Percentiles rank a stretch among this genome's conserved stretches.
Conservation (phyloP, 1,284 basidiomycete species). For the Ustilago cynodontis region DNA sequence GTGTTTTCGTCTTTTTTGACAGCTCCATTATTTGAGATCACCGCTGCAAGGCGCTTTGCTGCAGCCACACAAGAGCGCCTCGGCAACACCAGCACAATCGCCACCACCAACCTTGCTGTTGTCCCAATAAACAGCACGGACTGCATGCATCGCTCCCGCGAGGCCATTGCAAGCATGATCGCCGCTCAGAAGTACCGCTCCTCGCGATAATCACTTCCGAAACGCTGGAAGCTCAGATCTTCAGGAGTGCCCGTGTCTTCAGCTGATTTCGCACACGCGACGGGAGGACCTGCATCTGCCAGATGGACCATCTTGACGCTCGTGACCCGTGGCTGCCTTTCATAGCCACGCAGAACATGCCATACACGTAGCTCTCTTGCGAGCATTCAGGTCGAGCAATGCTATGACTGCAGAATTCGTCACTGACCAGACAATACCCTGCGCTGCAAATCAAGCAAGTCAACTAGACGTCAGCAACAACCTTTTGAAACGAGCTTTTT, state of each 20-base stretch:
- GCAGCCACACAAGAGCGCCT: constrained; percentile 1
- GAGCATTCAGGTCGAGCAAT: not conserved
- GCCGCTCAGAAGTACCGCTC: not conserved
- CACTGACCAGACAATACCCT: too few relatives aligned
- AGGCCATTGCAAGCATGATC: not conserved
- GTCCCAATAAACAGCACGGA: not conserved
- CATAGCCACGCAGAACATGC: not conserved
- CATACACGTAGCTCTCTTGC: too few relatives aligned
- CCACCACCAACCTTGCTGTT: constrained; percentile 5
- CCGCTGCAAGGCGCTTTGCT: constrained; percentile 5
- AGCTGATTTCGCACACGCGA: not conserved
- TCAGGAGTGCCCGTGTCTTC: not conserved
- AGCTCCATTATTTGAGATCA: constrained; percentile 7
- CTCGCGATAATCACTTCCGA: not conserved
- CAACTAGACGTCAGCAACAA: too few relatives aligned
- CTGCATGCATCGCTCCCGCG: constrained; percentile 1
- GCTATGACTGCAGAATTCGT: too few relatives aligned
- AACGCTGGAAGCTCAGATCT: not conserved
- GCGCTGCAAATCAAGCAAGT: too few relatives aligned
- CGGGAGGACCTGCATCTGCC: constrained; percentile 12
- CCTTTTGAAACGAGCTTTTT: too few relatives aligned
- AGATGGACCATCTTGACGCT: not conserved
- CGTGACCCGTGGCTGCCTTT: not conserved
- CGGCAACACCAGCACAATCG: not conserved
- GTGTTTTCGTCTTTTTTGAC: constrained; percentile 2